phyloP scores from a whole-genome alignment of 2,329 filamentous ascomycete genomes.

The Didymella keratinophila region DNA sequence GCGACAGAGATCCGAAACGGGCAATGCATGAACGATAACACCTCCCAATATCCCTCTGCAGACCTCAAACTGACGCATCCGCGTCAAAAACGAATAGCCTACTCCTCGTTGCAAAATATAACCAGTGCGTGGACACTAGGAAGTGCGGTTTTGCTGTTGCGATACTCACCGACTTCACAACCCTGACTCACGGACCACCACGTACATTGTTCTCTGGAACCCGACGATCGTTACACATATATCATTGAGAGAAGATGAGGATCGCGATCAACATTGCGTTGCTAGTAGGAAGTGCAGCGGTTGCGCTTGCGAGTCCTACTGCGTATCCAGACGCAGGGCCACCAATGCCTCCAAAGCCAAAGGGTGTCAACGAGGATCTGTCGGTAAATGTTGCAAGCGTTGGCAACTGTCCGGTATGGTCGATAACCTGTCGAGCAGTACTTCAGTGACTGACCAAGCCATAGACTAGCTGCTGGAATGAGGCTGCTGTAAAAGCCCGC shows the following conservation, averaged over 20 bases:
- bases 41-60: constrained; percentile 9
- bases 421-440: neutral
- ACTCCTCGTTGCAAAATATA: constrained; percentile 14
- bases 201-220: constrained; percentile 17
- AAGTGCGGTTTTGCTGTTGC: constrained; percentile 7
- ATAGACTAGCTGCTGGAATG: constrained; percentile 47
- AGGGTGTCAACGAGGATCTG: constrained; percentile 10
- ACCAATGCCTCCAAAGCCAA: constrained; percentile 2
- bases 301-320: constrained; percentile 34
- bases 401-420: constrained; percentile 39
- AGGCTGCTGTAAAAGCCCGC: constrained; percentile 34
- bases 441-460: constrained; percentile 10
- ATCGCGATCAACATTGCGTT: constrained; percentile 25
- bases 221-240: constrained; percentile 20
- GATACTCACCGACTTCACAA: constrained; percentile 11
- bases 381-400: constrained; percentile 27
- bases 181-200: constrained; percentile 6
- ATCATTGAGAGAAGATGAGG: constrained; percentile 22
- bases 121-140: constrained; percentile 5
- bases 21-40: constrained; percentile 14
- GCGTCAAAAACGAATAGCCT: neutral
- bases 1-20: constrained; percentile 20
- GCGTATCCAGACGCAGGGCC: constrained; percentile 8
- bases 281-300: constrained; percentile 21
- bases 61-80: constrained; percentile 10